Conservation (phyloP, 1,139 yeast species). For the Sugiyamaella xylanicola region DNA sequence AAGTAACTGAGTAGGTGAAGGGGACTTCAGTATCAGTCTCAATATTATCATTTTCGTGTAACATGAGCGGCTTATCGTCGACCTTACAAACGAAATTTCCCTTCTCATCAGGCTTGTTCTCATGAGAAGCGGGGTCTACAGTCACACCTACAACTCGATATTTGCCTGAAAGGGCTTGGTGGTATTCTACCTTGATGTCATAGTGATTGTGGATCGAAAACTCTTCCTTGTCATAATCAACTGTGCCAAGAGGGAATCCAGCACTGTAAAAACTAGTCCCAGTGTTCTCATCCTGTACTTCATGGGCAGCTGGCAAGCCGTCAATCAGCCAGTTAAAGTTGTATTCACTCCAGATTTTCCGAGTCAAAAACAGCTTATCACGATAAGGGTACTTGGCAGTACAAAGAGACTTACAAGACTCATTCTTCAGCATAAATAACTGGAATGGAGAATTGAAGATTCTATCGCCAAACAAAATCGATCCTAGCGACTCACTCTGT, state of each 20-base stretch:
- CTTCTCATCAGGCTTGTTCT: conserved; percentile 47
- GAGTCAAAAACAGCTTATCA: conserved; percentile 74
- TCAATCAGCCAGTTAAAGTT: conserved; percentile 92
- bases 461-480: conserved; percentile 92
- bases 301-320: conserved; percentile 89
- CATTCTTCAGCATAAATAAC: conserved; percentile 72
- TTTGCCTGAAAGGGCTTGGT: conserved; percentile 64
- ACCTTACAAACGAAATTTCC: conserved; percentile 43
- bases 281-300: conserved; percentile 44
- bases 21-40: conserved; percentile 47
- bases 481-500: conserved; percentile 89
- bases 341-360: conserved; percentile 79
- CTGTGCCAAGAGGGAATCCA: conserved; percentile 75
- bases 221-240: conserved; percentile 51
- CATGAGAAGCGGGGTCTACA: conserved; percentile 68
- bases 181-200: conserved; percentile 78
- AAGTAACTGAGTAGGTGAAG: conserved; percentile 66
- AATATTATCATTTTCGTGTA: conserved; percentile 36
- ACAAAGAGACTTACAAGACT: conserved; percentile 69
- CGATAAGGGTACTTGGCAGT: conserved; percentile 55
- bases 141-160: conserved; percentile 90
- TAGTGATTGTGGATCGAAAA: conserved; percentile 70
- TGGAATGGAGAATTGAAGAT: conserved; percentile 90
- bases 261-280: conserved; percentile 58
- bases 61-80: conserved; percentile 47